phyloP scores from a whole-genome alignment of 163 green algal genomes.

The Volvox carteri region DNA sequence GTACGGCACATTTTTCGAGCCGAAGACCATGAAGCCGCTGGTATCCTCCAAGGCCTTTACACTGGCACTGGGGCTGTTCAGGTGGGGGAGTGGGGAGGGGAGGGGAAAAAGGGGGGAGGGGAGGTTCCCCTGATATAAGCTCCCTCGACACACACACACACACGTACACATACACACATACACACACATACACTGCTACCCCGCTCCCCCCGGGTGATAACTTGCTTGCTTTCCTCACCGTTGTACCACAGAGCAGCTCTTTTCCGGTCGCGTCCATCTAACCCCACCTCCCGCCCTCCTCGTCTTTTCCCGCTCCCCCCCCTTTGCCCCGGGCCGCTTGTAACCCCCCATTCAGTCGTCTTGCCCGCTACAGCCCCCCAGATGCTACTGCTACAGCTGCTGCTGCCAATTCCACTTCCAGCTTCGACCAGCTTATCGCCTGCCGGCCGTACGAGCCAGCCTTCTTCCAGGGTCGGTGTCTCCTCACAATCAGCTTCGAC shows the following conservation, averaged over 20 bases:
- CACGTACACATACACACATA: neutral
- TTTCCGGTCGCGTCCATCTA: no score
- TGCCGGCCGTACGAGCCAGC: conserved; percentile 19
- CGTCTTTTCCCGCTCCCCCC: no score
- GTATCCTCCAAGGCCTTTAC: neutral
- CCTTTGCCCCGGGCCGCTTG: no score
- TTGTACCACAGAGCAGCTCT: no score
- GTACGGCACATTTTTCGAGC: conserved; percentile 18
- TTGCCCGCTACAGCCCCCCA: conserved; percentile 1
- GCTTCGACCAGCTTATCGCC: neutral
- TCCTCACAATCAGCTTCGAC: conserved; percentile 29
- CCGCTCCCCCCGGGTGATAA: no score
- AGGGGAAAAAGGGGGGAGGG: neutral
- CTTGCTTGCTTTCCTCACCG: no score
- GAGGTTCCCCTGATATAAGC: neutral
- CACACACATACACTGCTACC: no score
- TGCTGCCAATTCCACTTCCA: no score
- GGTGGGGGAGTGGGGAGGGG: conserved; percentile 1
- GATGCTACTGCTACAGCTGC: no score
- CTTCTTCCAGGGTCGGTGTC: neutral
- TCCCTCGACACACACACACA: neutral
- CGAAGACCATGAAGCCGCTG: conserved; percentile 7
- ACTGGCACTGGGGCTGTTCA: neutral
- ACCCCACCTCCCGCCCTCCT: no score
- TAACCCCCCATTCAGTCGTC: neutral